These are phyloP conservation scores for Epichloe amarillans DNA, from an alignment of 2,329 filamentous ascomycete species.

Conservation along the genomic window DNA sequence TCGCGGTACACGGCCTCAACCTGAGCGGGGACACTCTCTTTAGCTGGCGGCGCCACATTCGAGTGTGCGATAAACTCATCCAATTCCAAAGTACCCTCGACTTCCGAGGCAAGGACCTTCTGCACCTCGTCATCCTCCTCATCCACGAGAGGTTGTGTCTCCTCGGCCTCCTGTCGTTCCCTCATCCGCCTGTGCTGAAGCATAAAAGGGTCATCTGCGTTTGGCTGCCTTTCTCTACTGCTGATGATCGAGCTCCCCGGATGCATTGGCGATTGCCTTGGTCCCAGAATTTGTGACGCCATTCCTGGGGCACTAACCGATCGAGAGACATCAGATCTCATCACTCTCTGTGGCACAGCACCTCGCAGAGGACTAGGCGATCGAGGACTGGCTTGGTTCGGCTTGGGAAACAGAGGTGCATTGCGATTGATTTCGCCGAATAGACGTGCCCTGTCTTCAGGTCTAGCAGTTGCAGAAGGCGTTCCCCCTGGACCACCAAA, in stretches of 20 bases:
- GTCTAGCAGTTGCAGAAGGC: slow-evolving; percentile 14
- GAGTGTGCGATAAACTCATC: slow-evolving; percentile 55
- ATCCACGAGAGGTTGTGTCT: slow-evolving; percentile 44
- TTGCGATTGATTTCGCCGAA: slow-evolving; percentile 42
- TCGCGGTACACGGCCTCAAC: slow-evolving; percentile 61
- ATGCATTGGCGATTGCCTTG: slow-evolving; percentile 24
- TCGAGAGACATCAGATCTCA: slow-evolving; percentile 36
- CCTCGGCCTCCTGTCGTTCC: slow-evolving; percentile 42
- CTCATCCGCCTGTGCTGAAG: slow-evolving; percentile 37
- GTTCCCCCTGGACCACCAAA: slow-evolving; percentile 37
- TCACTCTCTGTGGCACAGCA: slow-evolving; percentile 36
- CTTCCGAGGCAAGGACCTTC: slow-evolving; percentile 43
- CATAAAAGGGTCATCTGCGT: slow-evolving; percentile 33
- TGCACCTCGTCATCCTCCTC: slow-evolving; percentile 60
- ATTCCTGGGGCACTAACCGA: slow-evolving; percentile 49
- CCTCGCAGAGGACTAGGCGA: slow-evolving; percentile 60
- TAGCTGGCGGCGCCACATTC: slow-evolving; percentile 37
- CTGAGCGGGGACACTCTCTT: slow-evolving; percentile 46
- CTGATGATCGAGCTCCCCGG: slow-evolving; percentile 26
- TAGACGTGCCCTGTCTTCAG: slow-evolving; percentile 24
- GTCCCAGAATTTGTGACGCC: slow-evolving; percentile 39
- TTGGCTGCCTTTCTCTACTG: slow-evolving; percentile 20
- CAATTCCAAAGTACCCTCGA: slow-evolving; percentile 47
- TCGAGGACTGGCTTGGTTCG: slow-evolving; percentile 45
- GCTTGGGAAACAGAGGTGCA: slow-evolving; percentile 40